Evolutionary conservation across 306 rosid genomes (phyloP).

Genomic region (Lathyrus aphaca): DNA sequence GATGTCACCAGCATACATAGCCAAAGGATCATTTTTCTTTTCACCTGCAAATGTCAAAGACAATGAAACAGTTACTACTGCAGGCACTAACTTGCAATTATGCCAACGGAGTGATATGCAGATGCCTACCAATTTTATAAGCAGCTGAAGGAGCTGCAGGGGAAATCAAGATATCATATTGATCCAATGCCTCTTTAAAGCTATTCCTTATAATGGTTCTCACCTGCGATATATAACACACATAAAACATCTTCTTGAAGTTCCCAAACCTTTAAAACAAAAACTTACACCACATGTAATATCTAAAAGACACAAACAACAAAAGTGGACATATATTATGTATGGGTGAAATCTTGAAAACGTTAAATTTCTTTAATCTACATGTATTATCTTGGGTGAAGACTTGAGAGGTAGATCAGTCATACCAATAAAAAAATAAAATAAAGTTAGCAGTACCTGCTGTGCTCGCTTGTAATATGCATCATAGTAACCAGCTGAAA

Average conservation of each 20-base stretch:
- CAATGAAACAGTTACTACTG: constrained; percentile 31
- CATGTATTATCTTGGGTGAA: constrained; percentile 14
- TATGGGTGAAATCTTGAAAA: constrained; percentile 13
- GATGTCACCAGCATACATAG: constrained; percentile 96
- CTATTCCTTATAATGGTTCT: constrained; percentile 88
- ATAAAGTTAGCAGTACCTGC: constrained; percentile 62
- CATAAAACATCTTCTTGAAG: constrained; percentile 31
- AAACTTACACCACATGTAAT: no score
- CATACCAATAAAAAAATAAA: constrained; percentile 24
- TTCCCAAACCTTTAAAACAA: constrained; percentile 12
- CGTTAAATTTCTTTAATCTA: constrained; percentile 24
- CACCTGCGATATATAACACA: constrained; percentile 61
- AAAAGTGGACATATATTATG: neutral
- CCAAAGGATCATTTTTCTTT: constrained; percentile 89
- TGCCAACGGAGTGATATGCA: constrained; percentile 26
- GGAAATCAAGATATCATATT: constrained; percentile 87
- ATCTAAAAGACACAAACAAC: constrained; percentile 18
- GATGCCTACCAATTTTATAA: constrained; percentile 77
- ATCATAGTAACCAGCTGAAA: constrained; percentile 98
- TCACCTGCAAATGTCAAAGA: constrained; percentile 65
- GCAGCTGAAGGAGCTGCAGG: constrained; percentile 98
- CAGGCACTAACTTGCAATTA: neutral
- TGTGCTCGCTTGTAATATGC: constrained; percentile 98
- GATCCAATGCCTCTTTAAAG: constrained; percentile 80
- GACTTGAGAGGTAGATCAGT: constrained; percentile 4